phyloP scores from a whole-genome alignment of 2,329 filamentous ascomycete species.

The Ciborinia camelliae region DNA sequence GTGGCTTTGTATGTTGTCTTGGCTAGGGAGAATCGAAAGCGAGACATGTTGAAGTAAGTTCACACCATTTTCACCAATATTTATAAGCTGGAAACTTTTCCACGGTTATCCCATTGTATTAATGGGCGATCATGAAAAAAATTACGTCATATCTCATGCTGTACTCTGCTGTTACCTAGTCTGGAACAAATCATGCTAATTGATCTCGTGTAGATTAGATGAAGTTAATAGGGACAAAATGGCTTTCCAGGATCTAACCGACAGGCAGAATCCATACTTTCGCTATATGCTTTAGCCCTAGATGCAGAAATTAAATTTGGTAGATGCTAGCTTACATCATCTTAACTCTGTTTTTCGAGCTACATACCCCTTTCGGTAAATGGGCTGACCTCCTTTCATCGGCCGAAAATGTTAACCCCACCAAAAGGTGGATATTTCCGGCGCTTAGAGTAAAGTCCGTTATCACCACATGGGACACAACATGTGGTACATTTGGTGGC shows the following conservation, averaged over 20 bases:
- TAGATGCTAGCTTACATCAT: neutral
- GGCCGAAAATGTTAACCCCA: neutral
- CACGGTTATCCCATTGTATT: neutral
- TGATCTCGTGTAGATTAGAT: conserved; percentile 40
- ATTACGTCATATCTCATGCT: neutral
- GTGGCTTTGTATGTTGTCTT: conserved; percentile 57
- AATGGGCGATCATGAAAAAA: accelerated
- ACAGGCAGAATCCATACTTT: conserved; percentile 66
- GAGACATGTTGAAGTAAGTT: conserved; percentile 42
- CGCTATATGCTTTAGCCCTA: conserved; percentile 43
- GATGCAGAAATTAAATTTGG: neutral
- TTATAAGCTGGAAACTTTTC: accelerated
- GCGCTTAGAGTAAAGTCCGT: neutral
- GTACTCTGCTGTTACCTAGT: neutral
- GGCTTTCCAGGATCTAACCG: conserved; percentile 66
- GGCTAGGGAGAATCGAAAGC: conserved; percentile 53
- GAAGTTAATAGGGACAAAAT: conserved; percentile 60
- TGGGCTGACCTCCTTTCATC: neutral
- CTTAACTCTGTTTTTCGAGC: neutral
- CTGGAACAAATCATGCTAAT: neutral
- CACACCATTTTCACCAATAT: neutral
- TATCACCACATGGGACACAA: neutral
- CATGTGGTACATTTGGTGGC: neutral
- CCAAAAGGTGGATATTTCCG: neutral
- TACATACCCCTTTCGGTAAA: neutral